Conservation (phyloP, 257 asterid species). For the Agastache rugosa region DNA sequence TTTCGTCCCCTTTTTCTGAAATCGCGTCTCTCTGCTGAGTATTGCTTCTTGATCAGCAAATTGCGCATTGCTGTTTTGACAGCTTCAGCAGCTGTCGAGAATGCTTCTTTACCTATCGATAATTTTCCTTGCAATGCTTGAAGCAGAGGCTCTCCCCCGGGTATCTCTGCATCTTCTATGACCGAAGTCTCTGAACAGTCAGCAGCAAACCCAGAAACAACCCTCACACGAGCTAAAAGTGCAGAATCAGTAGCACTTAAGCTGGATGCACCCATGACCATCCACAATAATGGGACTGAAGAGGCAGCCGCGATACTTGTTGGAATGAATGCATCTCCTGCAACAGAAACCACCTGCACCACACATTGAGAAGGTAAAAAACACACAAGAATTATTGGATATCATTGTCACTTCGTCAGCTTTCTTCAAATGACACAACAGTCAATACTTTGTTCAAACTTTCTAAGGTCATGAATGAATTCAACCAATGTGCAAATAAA, state of each 20-base stretch:
- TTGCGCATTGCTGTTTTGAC: slow-evolving; percentile 81
- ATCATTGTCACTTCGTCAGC: background rate
- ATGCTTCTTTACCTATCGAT: slow-evolving; percentile 61
- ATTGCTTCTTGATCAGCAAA: slow-evolving; percentile 86
- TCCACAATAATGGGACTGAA: slow-evolving; percentile 67
- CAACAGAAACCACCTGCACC: slow-evolving; percentile 61
- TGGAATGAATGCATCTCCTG: slow-evolving; percentile 76
- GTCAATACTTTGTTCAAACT: background rate
- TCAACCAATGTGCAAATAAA: too few relatives aligned
- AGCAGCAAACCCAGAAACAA: slow-evolving; percentile 51
- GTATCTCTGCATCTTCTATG: slow-evolving; percentile 66
- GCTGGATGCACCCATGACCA: slow-evolving; percentile 87
- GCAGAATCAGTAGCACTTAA: slow-evolving; percentile 40
- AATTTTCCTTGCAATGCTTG: slow-evolving; percentile 69
- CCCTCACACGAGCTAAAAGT: slow-evolving; percentile 70
- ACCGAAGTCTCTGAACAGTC: slow-evolving; percentile 39
- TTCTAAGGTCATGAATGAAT: background rate
- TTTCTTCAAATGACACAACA: background rate
- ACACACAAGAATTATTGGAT: background rate
- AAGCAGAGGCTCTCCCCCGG: slow-evolving; percentile 65
- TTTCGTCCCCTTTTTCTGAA: slow-evolving; percentile 76
- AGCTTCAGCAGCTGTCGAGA: slow-evolving; percentile 73
- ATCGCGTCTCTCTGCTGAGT: slow-evolving; percentile 74
- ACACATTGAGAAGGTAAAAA: background rate
- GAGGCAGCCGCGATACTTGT: slow-evolving; percentile 68